Evolutionary conservation across 768 basidiomycete species (phyloP), one percentile per base, ranked within the genome.

Genomic region (Rubroboletus pulcherrimus): DNA sequence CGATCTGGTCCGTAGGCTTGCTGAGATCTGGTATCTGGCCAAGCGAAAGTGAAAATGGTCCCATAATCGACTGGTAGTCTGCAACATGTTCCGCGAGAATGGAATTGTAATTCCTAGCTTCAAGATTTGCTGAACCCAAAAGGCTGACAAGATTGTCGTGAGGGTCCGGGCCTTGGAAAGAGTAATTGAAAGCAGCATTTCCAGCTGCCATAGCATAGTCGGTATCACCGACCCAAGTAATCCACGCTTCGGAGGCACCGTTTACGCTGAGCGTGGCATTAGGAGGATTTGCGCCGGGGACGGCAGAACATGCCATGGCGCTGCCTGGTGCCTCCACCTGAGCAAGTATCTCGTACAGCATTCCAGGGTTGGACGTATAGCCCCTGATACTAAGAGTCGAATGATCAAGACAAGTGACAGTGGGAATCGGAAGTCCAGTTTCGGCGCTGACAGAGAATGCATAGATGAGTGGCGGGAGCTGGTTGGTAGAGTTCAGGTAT

Each of bases 151-250:
- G 75, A 24, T 69, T 56, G 38, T 57, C 59, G 63, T 86, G 84
- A 35, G 88, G 86, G 57, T 89, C 84, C 0, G 74, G 51, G 7
- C 87, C 86, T 31, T 73, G 66, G 77, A 91, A 91, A 4, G 86
- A 78, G 63, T 83, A 90, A 41, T 72, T 67, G 63, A 77, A 76
- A 14, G 77, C 76, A 4, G 71, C 73, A 57, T 81, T 77, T 31
- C 88, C 88, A 1, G 86, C 82, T 58, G 80, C 68, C 68, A 83
- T 81, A 56, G 81, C 74, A 65, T 84, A 90, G 45, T 89, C 78
- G 15, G 89, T 90, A 30, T 78, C 86, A n/a, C 87, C 88, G 17
- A 83, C 80, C 86, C 87, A 89, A 7, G 81, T 80, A 60, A 89
- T 70, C 84, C 82, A 87, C 0, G 83, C 76, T 55, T 84, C 82